Conservation (phyloP, 768 basidiomycete species). For the Boletus reticuloceps region DNA sequence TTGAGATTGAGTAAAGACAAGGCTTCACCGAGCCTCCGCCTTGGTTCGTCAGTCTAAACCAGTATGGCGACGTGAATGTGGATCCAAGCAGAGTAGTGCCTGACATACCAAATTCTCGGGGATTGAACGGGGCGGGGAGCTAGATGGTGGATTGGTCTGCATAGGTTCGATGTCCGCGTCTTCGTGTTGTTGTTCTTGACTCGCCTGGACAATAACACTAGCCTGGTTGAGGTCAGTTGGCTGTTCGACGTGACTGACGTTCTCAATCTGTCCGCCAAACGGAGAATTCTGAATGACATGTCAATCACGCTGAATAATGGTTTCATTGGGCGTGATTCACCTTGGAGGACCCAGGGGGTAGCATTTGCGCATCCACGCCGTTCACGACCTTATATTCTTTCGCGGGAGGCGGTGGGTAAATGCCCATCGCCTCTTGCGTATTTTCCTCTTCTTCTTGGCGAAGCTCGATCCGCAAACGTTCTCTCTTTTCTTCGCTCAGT, state of each 20-base stretch:
- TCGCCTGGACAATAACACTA: conserved; percentile 30
- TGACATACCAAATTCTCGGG: conserved; percentile 21
- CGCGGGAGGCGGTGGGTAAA: conserved; percentile 6
- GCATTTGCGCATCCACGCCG: conserved; percentile 16
- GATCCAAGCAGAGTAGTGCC: not conserved
- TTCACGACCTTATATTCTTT: not conserved
- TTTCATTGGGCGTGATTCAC: conserved; percentile 1
- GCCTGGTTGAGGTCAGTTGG: conserved; percentile 23
- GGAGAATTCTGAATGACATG: not conserved
- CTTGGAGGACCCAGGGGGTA: conserved; percentile 3
- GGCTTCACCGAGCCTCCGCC: conserved; percentile 39
- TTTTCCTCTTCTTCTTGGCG: conserved; percentile 57
- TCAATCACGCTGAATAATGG: conserved; percentile 1
- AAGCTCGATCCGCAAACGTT: conserved; percentile 22
- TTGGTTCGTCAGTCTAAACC: conserved; percentile 26
- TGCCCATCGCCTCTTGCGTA: conserved; percentile 52
- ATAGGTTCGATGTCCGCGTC: conserved; percentile 20
- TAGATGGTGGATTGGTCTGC: conserved; percentile 3
- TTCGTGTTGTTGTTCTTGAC: conserved; percentile 24
- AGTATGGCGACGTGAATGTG: not conserved
- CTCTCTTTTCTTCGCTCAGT: conserved; percentile 8
- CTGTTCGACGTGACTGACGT: conserved; percentile 19
- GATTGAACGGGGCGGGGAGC: conserved; percentile 24
- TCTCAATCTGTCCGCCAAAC: not conserved
- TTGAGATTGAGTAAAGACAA: conserved; percentile 47